These are phyloP conservation scores for Geotrichum klebahnii DNA, from an alignment of 1,139 yeast genomes.

Conservation along the genomic window DNA sequence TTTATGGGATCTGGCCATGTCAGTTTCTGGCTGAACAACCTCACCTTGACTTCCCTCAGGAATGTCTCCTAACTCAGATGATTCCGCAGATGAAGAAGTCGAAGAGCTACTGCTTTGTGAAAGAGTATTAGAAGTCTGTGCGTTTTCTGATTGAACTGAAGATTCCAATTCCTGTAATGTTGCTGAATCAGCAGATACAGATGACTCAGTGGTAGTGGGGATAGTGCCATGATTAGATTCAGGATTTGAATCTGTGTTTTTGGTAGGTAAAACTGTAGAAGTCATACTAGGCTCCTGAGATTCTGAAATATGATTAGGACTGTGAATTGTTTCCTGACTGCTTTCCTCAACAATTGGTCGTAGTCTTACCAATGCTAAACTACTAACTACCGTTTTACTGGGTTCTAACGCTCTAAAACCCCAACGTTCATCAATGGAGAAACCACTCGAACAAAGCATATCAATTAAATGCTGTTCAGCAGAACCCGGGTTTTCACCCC, in stretches of 20 bases:
- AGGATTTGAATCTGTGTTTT: not conserved
- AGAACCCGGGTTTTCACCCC: conserved; percentile 57
- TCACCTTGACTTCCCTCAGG: not conserved
- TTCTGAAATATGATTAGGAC: not conserved
- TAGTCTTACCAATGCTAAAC: conserved; percentile 75
- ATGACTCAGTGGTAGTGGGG: not conserved
- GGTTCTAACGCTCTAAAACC: conserved; percentile 85
- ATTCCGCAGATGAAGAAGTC: not conserved
- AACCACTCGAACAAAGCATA: conserved; percentile 90
- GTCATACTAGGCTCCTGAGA: not conserved
- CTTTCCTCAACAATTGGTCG: conserved; percentile 6
- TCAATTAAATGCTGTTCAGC: conserved; percentile 94
- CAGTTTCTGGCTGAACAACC: conserved; percentile 20
- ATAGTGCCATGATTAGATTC: not conserved
- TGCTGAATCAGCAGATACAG: not conserved
- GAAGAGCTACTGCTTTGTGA: not conserved
- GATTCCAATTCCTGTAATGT: not conserved
- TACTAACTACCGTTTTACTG: conserved; percentile 76
- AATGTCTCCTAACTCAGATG: not conserved
- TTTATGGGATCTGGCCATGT: conserved; percentile 57
- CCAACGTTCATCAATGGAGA: conserved; percentile 67
- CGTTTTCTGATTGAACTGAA: not conserved
- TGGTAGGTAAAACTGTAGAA: not conserved
- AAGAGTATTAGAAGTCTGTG: not conserved
- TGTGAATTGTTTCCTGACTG: not conserved